Evolutionary conservation across 2,329 filamentous ascomycete genomes (phyloP), one percentile per base, ranked within the genome.

Genomic region (Aspergillus puulaauensis): DNA sequence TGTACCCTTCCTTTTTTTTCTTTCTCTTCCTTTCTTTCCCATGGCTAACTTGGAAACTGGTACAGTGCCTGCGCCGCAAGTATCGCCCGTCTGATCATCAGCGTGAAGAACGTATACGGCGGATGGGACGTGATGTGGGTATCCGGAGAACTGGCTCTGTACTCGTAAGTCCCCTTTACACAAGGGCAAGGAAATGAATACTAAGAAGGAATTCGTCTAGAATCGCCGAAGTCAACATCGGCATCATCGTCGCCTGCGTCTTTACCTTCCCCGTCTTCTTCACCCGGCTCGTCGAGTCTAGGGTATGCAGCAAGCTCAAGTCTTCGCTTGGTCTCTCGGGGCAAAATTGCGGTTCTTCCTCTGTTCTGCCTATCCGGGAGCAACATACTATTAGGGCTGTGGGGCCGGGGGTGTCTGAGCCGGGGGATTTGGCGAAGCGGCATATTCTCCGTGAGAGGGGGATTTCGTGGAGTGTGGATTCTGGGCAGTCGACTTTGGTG

Each of bases 161-260:
- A 47, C 39, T 31, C 52, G 52, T 54, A 14, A 17, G 52, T 21
- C 21, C 21, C 21, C 21, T 21, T 21, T 21, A 21, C 21, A 21
- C 3, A 21, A 21, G 21, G 21, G 21, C 21, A 21, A 4, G 21
- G 21, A 21, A 4, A 21, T 21, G 21, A 21, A 21, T 21, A 21
- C 21, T 21, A 21, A 21, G 21, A 4, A 4, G 3, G 4, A 21
- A 21, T 21, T 12, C 6, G 6, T 33, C 31, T 21, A 53, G 52
- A 9, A 54, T 54, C 14, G 52, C 39, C n/a, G 52, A 54, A 9
- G 40, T 54, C 27, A 54, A 54, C 11, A 43, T 54, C 14, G 52
- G 41, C 9, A 54, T 54, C 11, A 54, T 54, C 15, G 52, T 54
- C 52, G 52, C 52, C 8, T 54, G 52, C 31, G 43, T 43, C 31